phyloP scores from a whole-genome alignment of 2,329 filamentous ascomycete species.

The Diaporthe humulicola region DNA sequence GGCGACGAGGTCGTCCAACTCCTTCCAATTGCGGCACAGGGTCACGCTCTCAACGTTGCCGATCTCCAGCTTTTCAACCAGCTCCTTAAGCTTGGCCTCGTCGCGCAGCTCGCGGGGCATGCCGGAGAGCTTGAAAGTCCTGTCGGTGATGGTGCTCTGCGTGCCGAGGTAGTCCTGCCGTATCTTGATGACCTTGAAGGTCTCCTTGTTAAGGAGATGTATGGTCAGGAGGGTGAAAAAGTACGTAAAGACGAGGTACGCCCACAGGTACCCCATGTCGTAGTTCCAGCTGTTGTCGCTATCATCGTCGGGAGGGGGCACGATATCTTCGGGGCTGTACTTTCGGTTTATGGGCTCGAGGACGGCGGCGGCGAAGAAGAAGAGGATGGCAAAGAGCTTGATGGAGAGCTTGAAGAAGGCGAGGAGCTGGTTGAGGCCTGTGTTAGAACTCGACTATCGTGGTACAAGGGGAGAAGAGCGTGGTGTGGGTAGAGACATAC shows the following conservation, averaged over 20 bases:
- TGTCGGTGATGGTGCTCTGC: constrained; percentile 95
- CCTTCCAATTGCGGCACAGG: constrained; percentile 87
- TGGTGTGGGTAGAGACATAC: constrained; percentile 59
- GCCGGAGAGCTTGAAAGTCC: constrained; percentile 91
- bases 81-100: constrained; percentile 85
- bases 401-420: constrained; percentile 97
- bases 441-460: neutral
- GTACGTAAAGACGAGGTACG: constrained; percentile 95
- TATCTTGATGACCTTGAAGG: constrained; percentile 85
- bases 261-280: constrained; percentile 79
- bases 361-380: constrained; percentile 84
- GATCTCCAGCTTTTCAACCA: constrained; percentile 89
- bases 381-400: constrained; percentile 82
- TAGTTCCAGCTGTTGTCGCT: constrained; percentile 46
- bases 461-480: too few relatives aligned
- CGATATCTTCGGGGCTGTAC: constrained; percentile 59
- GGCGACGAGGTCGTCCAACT: constrained; percentile 81
- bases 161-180: constrained; percentile 93
- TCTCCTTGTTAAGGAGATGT: constrained; percentile 87
- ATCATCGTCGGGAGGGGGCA: constrained; percentile 31
- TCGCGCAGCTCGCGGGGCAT: constrained; percentile 84
- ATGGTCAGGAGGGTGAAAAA: constrained; percentile 87
- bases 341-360: constrained; percentile 88
- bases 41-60: constrained; percentile 91
- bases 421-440: constrained; percentile 72